Base-by-base conservation (phyloP, 202 grass and related monocot species). In the Digitaria exilis region DNA sequence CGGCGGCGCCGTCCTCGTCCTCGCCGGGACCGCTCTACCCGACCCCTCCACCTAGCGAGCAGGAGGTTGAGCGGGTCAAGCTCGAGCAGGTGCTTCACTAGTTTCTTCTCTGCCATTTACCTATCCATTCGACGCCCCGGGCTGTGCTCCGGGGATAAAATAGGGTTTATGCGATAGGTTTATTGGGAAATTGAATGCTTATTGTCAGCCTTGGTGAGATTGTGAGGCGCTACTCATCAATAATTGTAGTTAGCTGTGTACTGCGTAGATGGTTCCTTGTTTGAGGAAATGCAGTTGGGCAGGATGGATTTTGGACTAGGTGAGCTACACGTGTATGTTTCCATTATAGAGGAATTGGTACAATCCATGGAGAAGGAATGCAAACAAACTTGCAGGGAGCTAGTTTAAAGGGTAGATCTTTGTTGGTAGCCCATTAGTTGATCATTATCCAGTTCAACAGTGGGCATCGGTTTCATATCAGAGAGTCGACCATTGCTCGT, bases 21-120 rank as follows among this genome's bases (percentile, higher is more conserved):
- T 82, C 89, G 56, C 21, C 86, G 50, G 79, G 49, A 59, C 89
- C 86, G 63, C 84, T 91, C 29, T 90, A 87, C 78, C 80, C 84
- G 59, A 50, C 80, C 66, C 86, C 80, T n/a, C 58, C 73, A 26
- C 84, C 88, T 17, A 70, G 69, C 0, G 80, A 84, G 54, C 50
- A 90, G 84, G 77, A 82, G 10, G 48, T 87, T 57, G 84, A 90
- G 62, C 61, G 55, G 15, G 77, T 52, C 2, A 94, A 94, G 78
- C 84, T 94, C 56, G 87, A 87, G 39, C 92, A 94, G 92, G 92
- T 94, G 70, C 12, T 21, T 61, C 7, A 11, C 32, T 45, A 42
- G 35, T 59, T 66, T 61, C 52, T n/a, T 58, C 25, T 21, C 45
- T 61, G 10, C 60, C 57, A 75, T 72, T 84, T 51, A 75, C 66